phyloP scores from a whole-genome alignment of 108 stramenopile species.

The Phaeodactylum tricornutum region DNA sequence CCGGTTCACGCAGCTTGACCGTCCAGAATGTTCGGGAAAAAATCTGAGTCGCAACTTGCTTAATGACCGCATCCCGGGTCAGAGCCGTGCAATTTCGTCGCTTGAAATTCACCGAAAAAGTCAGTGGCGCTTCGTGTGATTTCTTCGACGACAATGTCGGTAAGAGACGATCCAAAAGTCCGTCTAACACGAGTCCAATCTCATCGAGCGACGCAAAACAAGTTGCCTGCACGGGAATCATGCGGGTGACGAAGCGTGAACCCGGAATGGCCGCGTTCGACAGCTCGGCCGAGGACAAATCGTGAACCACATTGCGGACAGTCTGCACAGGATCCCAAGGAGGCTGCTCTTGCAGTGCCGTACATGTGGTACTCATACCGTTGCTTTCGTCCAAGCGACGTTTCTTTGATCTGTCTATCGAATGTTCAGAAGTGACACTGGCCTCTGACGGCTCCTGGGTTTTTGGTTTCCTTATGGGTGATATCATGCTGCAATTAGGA shows the following conservation, averaged over 20 bases:
- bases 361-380: too few species aligned
- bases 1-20: constrained; percentile 54
- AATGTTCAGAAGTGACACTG: too few species aligned
- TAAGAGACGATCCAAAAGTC: constrained; percentile 30
- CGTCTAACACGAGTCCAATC: constrained; percentile 27
- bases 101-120: constrained; percentile 61
- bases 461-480: background rate
- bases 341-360: background rate
- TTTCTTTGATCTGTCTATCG: constrained; percentile 13
- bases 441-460: too few species aligned
- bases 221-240: constrained; percentile 77
- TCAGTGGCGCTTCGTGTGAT: constrained; percentile 5
- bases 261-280: constrained; percentile 13
- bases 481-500: constrained; percentile 17
- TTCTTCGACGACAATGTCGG: background rate
- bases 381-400: constrained; percentile 10
- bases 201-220: constrained; percentile 70
- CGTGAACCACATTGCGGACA: constrained; percentile 37
- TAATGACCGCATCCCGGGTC: constrained; percentile 31
- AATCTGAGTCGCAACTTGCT: constrained; percentile 30
- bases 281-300: constrained; percentile 17
- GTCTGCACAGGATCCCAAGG: constrained; percentile 64
- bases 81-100: constrained; percentile 43
- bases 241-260: constrained; percentile 61
- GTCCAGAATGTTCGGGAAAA: constrained; percentile 11